phyloP scores from a whole-genome alignment of 345 rosid species.

The Populus deltoides region DNA sequence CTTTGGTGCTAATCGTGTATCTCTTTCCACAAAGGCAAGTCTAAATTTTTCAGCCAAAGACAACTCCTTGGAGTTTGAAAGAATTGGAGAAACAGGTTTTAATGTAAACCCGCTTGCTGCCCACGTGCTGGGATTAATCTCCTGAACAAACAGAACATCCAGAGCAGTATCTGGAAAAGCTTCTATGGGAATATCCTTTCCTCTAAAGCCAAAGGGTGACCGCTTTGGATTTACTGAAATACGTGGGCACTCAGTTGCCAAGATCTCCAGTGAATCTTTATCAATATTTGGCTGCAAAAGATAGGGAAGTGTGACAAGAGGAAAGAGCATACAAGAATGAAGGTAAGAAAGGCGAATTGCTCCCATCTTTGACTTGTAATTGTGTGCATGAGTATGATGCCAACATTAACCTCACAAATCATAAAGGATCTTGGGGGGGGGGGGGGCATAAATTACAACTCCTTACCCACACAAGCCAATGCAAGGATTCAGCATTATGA shows the following conservation, averaged over 20 bases:
- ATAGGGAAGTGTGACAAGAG: neutral
- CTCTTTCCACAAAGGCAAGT: constrained; percentile 75
- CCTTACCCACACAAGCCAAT: constrained; percentile 92
- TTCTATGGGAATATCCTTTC: constrained; percentile 54
- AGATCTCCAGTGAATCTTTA: constrained; percentile 50
- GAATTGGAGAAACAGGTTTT: constrained; percentile 24
- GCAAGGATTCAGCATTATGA: constrained; percentile 69
- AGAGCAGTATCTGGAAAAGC: constrained; percentile 51
- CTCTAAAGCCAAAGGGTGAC: constrained; percentile 51
- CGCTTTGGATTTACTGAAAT: constrained; percentile 77
- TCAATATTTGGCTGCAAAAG: constrained; percentile 68
- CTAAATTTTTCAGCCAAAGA: constrained; percentile 83
- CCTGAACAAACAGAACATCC: constrained; percentile 58
- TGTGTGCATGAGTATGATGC: neutral
- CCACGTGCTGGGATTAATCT: constrained; percentile 69
- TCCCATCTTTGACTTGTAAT: no score
- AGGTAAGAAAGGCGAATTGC: neutral
- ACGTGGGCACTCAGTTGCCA: constrained; percentile 68
- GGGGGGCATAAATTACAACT: neutral
- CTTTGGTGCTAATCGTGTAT: constrained; percentile 80
- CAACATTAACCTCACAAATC: neutral
- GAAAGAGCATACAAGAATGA: neutral
- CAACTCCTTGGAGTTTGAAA: constrained; percentile 42
- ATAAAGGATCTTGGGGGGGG: neutral
- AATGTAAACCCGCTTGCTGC: constrained; percentile 30